Evolutionary conservation across 208 protist genomes (phyloP).

Genomic region (Trypanosoma boissoni): DNA sequence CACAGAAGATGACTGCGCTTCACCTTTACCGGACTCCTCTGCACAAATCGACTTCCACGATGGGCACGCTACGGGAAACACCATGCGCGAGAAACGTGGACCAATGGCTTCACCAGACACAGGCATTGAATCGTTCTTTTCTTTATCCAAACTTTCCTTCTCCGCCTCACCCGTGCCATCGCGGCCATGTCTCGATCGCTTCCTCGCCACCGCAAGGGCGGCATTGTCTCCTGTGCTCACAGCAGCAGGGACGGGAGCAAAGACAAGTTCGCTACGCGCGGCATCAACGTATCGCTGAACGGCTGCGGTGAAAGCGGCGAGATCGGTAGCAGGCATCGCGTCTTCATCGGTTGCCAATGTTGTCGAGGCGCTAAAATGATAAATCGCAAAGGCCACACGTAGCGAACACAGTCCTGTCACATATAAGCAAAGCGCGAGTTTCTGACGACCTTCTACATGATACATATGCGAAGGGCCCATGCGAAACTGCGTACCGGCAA

Average conservation of each 20-base stretch:
- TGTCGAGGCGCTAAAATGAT: constrained; percentile 39
- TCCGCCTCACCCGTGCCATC: not conserved
- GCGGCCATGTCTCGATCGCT: not conserved
- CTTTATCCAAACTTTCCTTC: not conserved
- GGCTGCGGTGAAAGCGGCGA: constrained; percentile 43
- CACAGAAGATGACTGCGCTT: not conserved
- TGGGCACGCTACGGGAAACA: constrained; percentile 40
- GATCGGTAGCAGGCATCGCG: constrained; percentile 16
- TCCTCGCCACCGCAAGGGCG: constrained; percentile 3
- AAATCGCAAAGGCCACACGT: constrained; percentile 42
- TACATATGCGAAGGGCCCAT: constrained; percentile 47
- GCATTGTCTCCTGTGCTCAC: not conserved
- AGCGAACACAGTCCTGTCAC: constrained; percentile 35
- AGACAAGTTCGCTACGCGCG: constrained; percentile 32
- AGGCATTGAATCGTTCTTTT: constrained; percentile 24
- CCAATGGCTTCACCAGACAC: constrained; percentile 50
- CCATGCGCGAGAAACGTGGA: constrained; percentile 47
- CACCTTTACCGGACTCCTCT: constrained; percentile 7
- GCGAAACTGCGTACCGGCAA: constrained; percentile 43
- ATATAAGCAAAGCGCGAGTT: constrained; percentile 37
- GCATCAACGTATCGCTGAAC: constrained; percentile 39
- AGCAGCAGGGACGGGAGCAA: constrained; percentile 10
- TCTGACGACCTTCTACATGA: constrained; percentile 41
- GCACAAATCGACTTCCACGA: constrained; percentile 34
- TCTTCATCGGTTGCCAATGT: not conserved